A percentile compares a stretch with the other conserved stretches of the same genome.
phyloP scores from a whole-genome alignment of 1,139 yeast genomes.

The Saccharomyces hybrid region DNA sequence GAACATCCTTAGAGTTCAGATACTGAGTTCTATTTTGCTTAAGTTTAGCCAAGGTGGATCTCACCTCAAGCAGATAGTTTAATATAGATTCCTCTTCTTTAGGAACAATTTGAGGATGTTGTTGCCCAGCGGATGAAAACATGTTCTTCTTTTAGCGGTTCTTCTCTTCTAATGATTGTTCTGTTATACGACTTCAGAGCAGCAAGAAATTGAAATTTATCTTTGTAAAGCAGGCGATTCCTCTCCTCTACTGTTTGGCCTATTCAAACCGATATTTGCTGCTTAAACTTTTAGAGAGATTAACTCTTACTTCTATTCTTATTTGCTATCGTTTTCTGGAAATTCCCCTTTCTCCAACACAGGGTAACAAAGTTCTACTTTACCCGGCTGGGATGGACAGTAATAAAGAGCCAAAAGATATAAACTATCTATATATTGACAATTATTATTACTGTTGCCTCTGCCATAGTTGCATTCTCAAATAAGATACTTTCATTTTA shows the following conservation, averaged over 20 bases:
- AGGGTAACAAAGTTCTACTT: not conserved
- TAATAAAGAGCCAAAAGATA: no score
- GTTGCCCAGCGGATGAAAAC: not conserved
- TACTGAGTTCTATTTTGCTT: constrained; percentile 60
- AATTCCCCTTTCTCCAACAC: not conserved
- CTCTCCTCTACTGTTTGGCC: not conserved
- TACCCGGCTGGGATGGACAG: not conserved
- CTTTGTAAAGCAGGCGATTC: not conserved
- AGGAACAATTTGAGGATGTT: constrained; percentile 37
- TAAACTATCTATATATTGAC: no score
- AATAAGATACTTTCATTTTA: not conserved
- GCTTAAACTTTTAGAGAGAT: not conserved
- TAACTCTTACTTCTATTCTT: not conserved
- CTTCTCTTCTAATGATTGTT: not conserved
- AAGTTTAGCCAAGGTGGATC: constrained; percentile 45
- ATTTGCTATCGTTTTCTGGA: not conserved
- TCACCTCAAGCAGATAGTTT: constrained; percentile 41
- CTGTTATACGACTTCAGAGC: not conserved
- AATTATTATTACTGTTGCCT: no score
- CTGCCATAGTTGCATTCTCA: not conserved
- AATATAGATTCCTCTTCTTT: constrained; percentile 45
- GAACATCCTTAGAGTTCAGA: constrained; percentile 58
- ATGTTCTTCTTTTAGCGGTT: not conserved
- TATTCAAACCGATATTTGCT: not conserved
- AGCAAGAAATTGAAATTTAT: not conserved